Conservation (phyloP, 306 rosid genomes). For the Trifolium fragiferum region DNA sequence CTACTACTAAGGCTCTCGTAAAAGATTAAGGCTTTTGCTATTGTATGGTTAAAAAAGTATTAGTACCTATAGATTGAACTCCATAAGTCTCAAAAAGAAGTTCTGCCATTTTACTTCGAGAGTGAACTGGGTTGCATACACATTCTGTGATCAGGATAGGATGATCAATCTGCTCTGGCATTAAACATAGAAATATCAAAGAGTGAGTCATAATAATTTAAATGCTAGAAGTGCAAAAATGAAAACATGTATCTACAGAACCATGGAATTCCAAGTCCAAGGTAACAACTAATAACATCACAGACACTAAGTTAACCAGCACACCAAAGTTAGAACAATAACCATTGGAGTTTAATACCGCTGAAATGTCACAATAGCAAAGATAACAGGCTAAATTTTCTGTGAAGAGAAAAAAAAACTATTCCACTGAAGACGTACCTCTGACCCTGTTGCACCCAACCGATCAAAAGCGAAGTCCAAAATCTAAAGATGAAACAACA, state of each 20-base stretch:
- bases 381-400: constrained; percentile 22
- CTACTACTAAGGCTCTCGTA: constrained; percentile 23
- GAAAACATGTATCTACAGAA: constrained; percentile 3
- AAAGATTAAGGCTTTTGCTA: constrained; percentile 8
- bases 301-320: constrained; percentile 17
- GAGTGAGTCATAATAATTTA: constrained; percentile 43
- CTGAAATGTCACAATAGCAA: constrained; percentile 9
- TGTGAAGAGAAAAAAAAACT: constrained; percentile 2
- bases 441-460: constrained; percentile 82
- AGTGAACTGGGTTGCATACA: constrained; percentile 89
- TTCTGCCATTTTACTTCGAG: constrained; percentile 97
- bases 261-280: constrained; percentile 37
- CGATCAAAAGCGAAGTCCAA: constrained; percentile 95
- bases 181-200: constrained; percentile 50
- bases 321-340: constrained; percentile 4
- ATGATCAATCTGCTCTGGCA: constrained; percentile 95
- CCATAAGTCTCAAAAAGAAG: constrained; percentile 98
- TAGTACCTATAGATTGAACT: constrained; percentile 85
- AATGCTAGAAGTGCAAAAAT: constrained; percentile 20
- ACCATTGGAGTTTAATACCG: constrained; percentile 13
- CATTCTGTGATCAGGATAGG: constrained; percentile 96
- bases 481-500: constrained; percentile 59
- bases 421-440: constrained; percentile 47
- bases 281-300: constrained; percentile 8
- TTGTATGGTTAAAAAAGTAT: constrained; percentile 24